Percentiles rank a stretch among this genome's conserved stretches.
Evolutionary conservation across 305 asterid genomes (phyloP).

Genomic region (Andrographis paniculata): DNA sequence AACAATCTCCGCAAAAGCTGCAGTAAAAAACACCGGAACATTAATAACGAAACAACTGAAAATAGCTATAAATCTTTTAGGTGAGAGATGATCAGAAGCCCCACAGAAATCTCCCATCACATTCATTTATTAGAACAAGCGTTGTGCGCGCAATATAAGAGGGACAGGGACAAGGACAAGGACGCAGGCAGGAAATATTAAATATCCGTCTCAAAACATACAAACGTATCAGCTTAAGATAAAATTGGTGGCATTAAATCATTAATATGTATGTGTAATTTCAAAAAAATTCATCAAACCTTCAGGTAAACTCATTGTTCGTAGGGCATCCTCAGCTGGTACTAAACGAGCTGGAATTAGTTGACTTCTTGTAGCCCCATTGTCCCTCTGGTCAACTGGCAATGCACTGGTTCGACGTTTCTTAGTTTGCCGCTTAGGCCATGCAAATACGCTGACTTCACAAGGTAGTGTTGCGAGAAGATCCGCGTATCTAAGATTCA

Average conservation of each 20-base stretch:
- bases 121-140: too few relatives aligned
- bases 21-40: conserved; percentile 3
- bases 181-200: too few relatives aligned
- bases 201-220: too few relatives aligned
- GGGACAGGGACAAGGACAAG: too few relatives aligned
- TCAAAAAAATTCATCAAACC: conserved; percentile 32
- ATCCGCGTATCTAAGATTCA: conserved; percentile 73
- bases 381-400: conserved; percentile 31
- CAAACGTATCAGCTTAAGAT: too few relatives aligned
- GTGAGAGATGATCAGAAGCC: too few relatives aligned
- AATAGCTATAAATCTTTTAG: not conserved
- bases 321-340: conserved; percentile 76
- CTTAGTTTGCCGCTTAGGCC: conserved; percentile 56
- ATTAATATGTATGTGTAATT: not conserved
- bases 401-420: conserved; percentile 24
- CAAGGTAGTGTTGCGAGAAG: conserved; percentile 72
- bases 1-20: conserved; percentile 90
- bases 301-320: conserved; percentile 81
- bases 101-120: too few relatives aligned
- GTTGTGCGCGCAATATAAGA: too few relatives aligned
- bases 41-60: not conserved
- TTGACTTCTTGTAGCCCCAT: conserved; percentile 24
- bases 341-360: conserved; percentile 52
- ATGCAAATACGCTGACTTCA: conserved; percentile 69
- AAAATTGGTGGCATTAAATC: too few relatives aligned